phyloP scores from a whole-genome alignment of 106 monocot genomes.

The Amphibolis antarctica region DNA sequence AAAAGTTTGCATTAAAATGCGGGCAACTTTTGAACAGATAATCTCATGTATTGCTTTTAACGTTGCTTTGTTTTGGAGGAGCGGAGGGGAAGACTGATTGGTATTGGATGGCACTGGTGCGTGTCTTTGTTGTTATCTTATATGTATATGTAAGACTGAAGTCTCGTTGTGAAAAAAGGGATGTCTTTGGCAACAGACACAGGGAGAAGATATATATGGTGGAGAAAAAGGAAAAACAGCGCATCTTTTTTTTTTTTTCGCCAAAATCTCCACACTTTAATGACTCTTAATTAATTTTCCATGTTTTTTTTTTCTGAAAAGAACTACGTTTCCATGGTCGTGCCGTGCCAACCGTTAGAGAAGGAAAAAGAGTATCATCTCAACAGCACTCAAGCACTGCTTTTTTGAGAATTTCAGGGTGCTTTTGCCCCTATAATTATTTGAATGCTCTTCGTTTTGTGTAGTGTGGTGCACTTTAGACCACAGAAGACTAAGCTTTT shows the following conservation, averaged over 20 bases:
- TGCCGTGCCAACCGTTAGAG: constrained; percentile 2
- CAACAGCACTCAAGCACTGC: constrained; percentile 29
- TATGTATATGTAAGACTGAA: neutral
- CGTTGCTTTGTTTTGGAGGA: constrained; percentile 16
- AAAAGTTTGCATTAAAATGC: constrained; percentile 32
- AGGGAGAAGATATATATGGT: constrained; percentile 17
- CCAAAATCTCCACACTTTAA: neutral
- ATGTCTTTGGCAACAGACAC: constrained; percentile 13
- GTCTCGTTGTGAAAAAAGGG: neutral
- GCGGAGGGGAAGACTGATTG: constrained; percentile 5
- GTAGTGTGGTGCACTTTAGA: constrained; percentile 48
- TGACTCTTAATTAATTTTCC: constrained; percentile 2
- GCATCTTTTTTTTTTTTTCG: neutral
- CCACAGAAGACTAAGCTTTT: constrained; percentile 46
- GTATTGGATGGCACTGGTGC: constrained; percentile 3
- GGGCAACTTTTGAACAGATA: constrained; percentile 47
- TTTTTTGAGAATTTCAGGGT: constrained; percentile 36
- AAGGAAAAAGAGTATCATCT: constrained; percentile 7
- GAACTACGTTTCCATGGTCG: too few relatives aligned
- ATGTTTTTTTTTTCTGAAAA: too few relatives aligned
- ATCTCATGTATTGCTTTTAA: constrained; percentile 57
- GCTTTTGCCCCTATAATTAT: constrained; percentile 47
- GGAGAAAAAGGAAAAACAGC: constrained; percentile 11
- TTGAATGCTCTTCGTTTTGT: constrained; percentile 41
- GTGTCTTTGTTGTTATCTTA: neutral